Percentiles rank a stretch among this genome's conserved stretches.
Evolutionary conservation across 1,284 basidiomycete genomes (phyloP).

Genomic region (Tilletia indica): DNA sequence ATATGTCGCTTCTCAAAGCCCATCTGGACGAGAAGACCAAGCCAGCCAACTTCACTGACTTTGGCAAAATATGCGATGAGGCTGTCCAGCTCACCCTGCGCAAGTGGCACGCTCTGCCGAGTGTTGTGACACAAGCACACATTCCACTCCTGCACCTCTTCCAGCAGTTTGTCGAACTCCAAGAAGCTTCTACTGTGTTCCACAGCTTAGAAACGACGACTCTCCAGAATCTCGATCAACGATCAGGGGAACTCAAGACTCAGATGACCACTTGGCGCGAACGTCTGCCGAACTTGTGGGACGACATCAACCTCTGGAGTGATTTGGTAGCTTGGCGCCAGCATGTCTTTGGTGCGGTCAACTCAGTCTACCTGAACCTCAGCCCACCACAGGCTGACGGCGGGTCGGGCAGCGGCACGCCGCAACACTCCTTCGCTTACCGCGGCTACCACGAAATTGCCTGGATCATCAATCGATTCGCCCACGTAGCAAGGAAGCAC

Average conservation of each 20-base stretch:
- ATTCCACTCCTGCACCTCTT: conserved; percentile 94
- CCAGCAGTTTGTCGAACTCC: conserved; percentile 97
- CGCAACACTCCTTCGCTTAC: conserved; percentile 68
- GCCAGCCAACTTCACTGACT: conserved; percentile 44
- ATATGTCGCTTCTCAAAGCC: conserved; percentile 72
- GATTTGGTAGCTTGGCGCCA: conserved; percentile 98
- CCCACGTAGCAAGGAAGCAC: conserved; percentile 98
- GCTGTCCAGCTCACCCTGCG: conserved; percentile 93
- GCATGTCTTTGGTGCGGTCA: conserved; percentile 86
- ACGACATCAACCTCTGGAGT: conserved; percentile 98
- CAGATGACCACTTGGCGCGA: conserved; percentile 77
- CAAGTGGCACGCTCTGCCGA: conserved; percentile 90
- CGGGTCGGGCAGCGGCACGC: conserved; percentile 61
- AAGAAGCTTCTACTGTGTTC: conserved; percentile 80
- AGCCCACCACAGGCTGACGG: conserved; percentile 40
- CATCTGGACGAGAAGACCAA: conserved; percentile 46
- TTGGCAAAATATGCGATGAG: conserved; percentile 75
- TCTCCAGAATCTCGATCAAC: conserved; percentile 85
- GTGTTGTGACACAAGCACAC: conserved; percentile 83
- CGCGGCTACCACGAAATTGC: conserved; percentile 99
- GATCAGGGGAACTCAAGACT: conserved; percentile 87
- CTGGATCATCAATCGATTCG: conserved; percentile 99
- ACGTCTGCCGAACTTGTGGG: conserved; percentile 88
- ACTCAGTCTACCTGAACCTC: conserved; percentile 90
- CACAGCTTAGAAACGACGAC: conserved; percentile 83